phyloP scores from a whole-genome alignment of 176 grass and related monocot genomes.

The Aegilops umbellulata region DNA sequence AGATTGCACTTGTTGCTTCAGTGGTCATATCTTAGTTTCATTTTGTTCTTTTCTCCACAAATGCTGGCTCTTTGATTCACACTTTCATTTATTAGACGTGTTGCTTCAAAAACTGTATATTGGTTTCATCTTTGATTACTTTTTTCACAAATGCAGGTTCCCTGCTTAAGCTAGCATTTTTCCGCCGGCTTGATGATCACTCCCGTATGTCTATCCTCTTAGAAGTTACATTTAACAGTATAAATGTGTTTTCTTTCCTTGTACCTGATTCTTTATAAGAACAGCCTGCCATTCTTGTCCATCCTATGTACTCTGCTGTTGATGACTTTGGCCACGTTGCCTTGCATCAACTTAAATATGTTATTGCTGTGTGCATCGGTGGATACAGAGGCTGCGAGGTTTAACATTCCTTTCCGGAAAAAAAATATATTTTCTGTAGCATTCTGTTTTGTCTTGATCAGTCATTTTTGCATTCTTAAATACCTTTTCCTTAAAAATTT shows the following conservation, averaged over 20 bases:
- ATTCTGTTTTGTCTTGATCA: background rate
- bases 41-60: background rate
- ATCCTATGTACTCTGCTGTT: too few species aligned
- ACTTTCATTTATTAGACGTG: background rate
- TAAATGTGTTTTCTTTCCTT: background rate
- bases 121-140: slow-evolving; percentile 22
- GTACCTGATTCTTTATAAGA: background rate
- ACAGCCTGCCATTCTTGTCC: background rate
- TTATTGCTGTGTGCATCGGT: too few species aligned
- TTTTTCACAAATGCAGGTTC: slow-evolving; percentile 46
- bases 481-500: background rate
- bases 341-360: too few species aligned
- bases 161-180: slow-evolving; percentile 55
- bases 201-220: slow-evolving; percentile 31
- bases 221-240: background rate
- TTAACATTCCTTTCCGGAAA: too few species aligned
- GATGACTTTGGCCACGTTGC: too few species aligned
- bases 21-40: background rate
- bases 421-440: background rate
- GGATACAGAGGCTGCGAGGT: too few species aligned
- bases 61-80: background rate
- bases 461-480: slow-evolving; percentile 7
- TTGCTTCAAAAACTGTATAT: background rate
- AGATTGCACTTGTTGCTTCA: background rate
- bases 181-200: slow-evolving; percentile 31